A percentile compares a stretch with the other conserved stretches of the same genome.
phyloP scores from a whole-genome alignment of 768 basidiomycete genomes.

The Lactifluus piperatus region DNA sequence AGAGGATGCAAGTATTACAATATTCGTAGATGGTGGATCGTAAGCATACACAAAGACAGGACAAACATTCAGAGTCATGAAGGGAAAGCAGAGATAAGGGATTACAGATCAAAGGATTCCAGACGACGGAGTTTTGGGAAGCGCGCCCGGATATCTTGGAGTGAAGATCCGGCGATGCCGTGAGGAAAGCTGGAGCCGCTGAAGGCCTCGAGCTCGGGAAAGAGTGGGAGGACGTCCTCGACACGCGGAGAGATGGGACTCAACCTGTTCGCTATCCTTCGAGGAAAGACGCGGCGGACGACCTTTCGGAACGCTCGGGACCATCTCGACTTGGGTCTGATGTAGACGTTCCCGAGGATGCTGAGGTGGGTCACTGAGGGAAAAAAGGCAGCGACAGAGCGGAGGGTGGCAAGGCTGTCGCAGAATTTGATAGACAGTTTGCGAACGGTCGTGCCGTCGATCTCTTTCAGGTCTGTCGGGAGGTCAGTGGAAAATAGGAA shows the following conservation, averaged over 20 bases:
- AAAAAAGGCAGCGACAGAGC: conserved; percentile 14
- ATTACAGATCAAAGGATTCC: conserved; percentile 11
- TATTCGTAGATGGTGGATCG: background rate
- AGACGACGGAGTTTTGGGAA: conserved; percentile 17
- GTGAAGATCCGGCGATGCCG: conserved; percentile 9
- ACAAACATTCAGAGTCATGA: background rate
- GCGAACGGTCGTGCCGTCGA: conserved; percentile 12
- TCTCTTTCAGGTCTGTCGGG: conserved; percentile 7
- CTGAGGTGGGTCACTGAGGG: conserved; percentile 15
- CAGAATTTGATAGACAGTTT: conserved; percentile 15
- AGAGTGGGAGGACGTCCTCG: conserved; percentile 15
- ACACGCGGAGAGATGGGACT: conserved; percentile 12
- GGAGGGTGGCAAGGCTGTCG: conserved; percentile 14
- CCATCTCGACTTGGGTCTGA: conserved; percentile 10
- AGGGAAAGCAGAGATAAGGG: background rate
- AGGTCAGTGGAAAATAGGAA: conserved; percentile 17
- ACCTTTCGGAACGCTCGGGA: background rate
- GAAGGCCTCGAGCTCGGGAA: conserved; percentile 16
- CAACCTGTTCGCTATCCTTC: conserved; percentile 8
- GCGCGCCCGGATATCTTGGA: conserved; percentile 13
- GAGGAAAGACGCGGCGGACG: conserved; percentile 6
- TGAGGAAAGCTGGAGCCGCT: conserved; percentile 14
- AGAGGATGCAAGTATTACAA: background rate
- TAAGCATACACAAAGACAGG: background rate
- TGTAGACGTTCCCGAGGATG: conserved; percentile 12